Evolutionary conservation across 1,284 basidiomycete species (phyloP).

Genomic region (Papiliotrema laurentii): DNA sequence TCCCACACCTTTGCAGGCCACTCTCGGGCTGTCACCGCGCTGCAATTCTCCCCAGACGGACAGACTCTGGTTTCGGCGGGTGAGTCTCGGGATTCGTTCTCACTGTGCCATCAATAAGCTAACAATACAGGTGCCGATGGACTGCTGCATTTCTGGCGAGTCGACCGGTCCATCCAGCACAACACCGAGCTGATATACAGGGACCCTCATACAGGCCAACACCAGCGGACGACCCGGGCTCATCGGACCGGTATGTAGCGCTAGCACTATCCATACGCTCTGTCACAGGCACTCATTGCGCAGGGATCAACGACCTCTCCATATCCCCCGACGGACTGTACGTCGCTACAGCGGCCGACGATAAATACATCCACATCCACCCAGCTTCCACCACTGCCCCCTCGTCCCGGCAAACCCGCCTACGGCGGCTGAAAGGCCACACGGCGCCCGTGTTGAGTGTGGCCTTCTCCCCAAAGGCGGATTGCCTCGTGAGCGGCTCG

Average conservation of each 20-base stretch:
- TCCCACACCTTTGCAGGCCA: constrained; percentile 49
- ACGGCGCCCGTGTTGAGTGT: constrained; percentile 92
- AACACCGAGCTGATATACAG: constrained; percentile 13
- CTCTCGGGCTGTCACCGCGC: constrained; percentile 45
- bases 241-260: constrained; percentile 32
- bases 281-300: no score
- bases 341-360: constrained; percentile 85
- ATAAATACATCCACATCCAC: constrained; percentile 72
- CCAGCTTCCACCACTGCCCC: neutral
- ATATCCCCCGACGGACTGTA: constrained; percentile 77
- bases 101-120: neutral
- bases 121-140: constrained; percentile 43
- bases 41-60: constrained; percentile 51
- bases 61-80: constrained; percentile 46
- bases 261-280: no score
- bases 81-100: constrained; percentile 12
- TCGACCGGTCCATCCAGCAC: neutral
- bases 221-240: constrained; percentile 21
- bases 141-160: constrained; percentile 43
- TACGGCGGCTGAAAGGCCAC: constrained; percentile 66
- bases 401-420: constrained; percentile 4
- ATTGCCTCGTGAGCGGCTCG: constrained; percentile 83
- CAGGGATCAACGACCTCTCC: constrained; percentile 79
- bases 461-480: constrained; percentile 82
- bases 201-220: constrained; percentile 28